Percentiles rank a stretch among this genome's conserved stretches.
phyloP scores from a whole-genome alignment of 345 rosid species.

The Excoecaria cochinchinensis region DNA sequence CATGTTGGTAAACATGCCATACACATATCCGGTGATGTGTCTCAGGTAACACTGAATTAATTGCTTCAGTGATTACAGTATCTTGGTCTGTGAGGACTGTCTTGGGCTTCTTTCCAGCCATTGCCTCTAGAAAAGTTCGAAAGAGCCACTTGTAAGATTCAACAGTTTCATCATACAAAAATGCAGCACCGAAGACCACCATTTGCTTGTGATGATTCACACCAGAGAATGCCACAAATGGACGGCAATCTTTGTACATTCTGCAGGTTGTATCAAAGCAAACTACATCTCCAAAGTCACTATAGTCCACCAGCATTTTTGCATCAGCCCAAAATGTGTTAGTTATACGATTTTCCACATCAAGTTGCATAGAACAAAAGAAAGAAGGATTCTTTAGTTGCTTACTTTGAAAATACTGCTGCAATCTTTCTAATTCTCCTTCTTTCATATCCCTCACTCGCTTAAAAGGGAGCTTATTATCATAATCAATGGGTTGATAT shows the following conservation, averaged over 20 bases:
- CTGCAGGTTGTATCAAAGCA: slow-evolving; percentile 36
- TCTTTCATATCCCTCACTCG: slow-evolving; percentile 25
- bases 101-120: slow-evolving; percentile 30
- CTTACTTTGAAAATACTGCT: slow-evolving; percentile 31
- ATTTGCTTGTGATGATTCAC: slow-evolving; percentile 42
- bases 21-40: slow-evolving; percentile 28
- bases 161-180: slow-evolving; percentile 34
- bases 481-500: slow-evolving; percentile 21
- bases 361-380: slow-evolving; percentile 33
- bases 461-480: slow-evolving; percentile 25
- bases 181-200: slow-evolving; percentile 35
- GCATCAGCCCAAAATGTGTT: slow-evolving; percentile 38
- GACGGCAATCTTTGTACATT: slow-evolving; percentile 25
- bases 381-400: slow-evolving; percentile 34
- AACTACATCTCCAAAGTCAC: slow-evolving; percentile 38
- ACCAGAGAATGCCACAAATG: slow-evolving; percentile 33
- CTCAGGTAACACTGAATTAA: slow-evolving; percentile 23
- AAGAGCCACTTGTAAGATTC: slow-evolving; percentile 42
- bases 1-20: slow-evolving; percentile 38
- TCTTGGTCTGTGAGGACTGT: slow-evolving; percentile 38
- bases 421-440: slow-evolving; percentile 35
- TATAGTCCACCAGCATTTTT: slow-evolving; percentile 31
- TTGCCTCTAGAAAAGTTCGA: slow-evolving; percentile 30
- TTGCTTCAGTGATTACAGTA: slow-evolving; percentile 25
- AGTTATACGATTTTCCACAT: slow-evolving; percentile 35